Base-by-base conservation (phyloP, 2,329 filamentous ascomycete species). In the Aspergillus bombycis region DNA sequence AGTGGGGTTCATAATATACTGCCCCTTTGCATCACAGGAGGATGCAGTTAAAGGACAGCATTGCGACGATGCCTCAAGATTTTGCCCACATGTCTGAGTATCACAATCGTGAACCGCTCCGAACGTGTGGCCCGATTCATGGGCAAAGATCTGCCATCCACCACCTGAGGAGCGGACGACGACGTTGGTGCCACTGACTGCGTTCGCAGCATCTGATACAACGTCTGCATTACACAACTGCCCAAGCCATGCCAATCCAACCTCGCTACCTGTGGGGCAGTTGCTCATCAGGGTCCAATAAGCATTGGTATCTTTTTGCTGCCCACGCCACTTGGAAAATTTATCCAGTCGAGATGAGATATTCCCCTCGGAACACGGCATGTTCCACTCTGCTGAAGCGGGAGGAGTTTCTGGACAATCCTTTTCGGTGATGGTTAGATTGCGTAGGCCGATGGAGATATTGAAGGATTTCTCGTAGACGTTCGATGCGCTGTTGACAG, bases 1-100 rank as follows among this genome's bases (percentile, higher is more conserved):
- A 12, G 91, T 95, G 0, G 95, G 95, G 75, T 98, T 98, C 95
- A 99, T 99, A 78, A 99, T 93, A 79, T 88, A 99, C 64, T 85
- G 79, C n/a, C 87, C 89, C 48, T 84, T 81, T 26, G 95, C 95
- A 77, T 96, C 84, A 77, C 95, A 99, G 0, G 81, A 84, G 48
- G 65, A 76, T 10, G 81, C 72, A 69, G 84, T 91, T 9, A 97
- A 82, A 0, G 94, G 95, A 71, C 95, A 99, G 78, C 95, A 99
- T 74, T 88, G 85, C 48, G 88, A 87, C 1, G 86, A 81, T 60
- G 79, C 83, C 67, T 89, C 84, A 1, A 87, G 86, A 23, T 86
- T 83, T 63, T 92, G 84, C 8, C 73, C 71, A 75, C 94, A 98
- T 2, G 90, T 85, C n/a, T 78, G 66, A 0, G 82, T 75, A 3